These are phyloP conservation scores for Aspergillus sp. DNA, from an alignment of 2,329 filamentous ascomycete genomes.

Conservation along the genomic window DNA sequence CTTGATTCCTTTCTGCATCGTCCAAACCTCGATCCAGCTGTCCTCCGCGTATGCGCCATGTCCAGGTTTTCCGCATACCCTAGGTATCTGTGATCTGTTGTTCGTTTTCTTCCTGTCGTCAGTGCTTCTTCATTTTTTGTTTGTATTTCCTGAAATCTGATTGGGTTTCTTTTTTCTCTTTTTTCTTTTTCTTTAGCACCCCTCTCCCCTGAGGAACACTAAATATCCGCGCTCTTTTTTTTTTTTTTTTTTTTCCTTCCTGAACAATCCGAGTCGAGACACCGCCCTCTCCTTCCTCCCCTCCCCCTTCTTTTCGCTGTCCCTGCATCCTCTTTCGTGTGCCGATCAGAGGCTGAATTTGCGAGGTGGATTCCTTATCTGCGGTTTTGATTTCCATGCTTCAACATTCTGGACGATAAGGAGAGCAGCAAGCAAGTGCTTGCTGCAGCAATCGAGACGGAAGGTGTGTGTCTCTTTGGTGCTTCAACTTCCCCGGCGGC, in stretches of 20 bases:
- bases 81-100: slow-evolving; percentile 30
- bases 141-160: not conserved
- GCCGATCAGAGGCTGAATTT: slow-evolving; percentile 25
- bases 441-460: slow-evolving; percentile 49
- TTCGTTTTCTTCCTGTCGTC: slow-evolving; percentile 13
- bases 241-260: not conserved
- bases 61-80: slow-evolving; percentile 28
- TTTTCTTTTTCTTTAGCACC: not conserved
- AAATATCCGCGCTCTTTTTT: not conserved
- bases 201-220: slow-evolving; percentile 18
- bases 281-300: slow-evolving; percentile 4
- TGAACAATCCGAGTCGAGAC: slow-evolving; percentile 4
- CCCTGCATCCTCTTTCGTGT: slow-evolving; percentile 12
- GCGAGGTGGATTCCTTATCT: slow-evolving; percentile 28
- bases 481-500: slow-evolving; percentile 8
- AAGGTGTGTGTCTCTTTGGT: slow-evolving; percentile 36
- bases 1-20: slow-evolving; percentile 12
- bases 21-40: slow-evolving; percentile 20
- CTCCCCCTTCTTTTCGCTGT: slow-evolving; percentile 6
- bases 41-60: slow-evolving; percentile 35
- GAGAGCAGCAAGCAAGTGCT: slow-evolving; percentile 49
- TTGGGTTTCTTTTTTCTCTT: slow-evolving; percentile 1
- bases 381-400: slow-evolving; percentile 43
- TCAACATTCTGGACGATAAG: slow-evolving; percentile 46
- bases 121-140: not conserved